These are phyloP conservation scores for Trichophaea hybrida DNA, from an alignment of 2,329 filamentous ascomycete genomes.

Conservation along the genomic window DNA sequence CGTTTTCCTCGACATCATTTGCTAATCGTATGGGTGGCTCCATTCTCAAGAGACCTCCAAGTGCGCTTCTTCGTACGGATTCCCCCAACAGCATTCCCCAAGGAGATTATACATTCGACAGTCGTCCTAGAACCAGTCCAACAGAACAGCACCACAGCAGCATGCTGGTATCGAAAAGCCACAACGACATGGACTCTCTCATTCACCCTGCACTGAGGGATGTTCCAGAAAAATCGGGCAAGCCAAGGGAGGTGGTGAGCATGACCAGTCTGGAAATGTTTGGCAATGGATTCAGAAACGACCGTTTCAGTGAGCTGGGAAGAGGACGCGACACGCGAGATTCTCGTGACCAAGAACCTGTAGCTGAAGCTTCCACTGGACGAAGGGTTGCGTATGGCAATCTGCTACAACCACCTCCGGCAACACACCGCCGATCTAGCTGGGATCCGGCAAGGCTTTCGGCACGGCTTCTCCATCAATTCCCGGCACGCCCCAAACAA, in stretches of 20 bases:
- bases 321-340: neutral
- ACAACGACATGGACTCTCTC: slow-evolving; percentile 11
- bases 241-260: slow-evolving; percentile 10
- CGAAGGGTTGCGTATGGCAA: too few species aligned
- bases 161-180: neutral
- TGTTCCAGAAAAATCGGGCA: neutral
- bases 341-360: too few species aligned
- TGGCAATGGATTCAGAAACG: slow-evolving; percentile 11
- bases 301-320: neutral
- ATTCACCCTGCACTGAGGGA: slow-evolving; percentile 16
- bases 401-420: neutral
- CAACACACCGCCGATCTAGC: neutral
- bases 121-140: neutral
- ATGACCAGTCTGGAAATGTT: slow-evolving; percentile 16
- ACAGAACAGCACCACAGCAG: neutral
- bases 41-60: neutral
- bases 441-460: neutral
- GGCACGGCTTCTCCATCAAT: neutral
- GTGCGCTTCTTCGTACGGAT: neutral
- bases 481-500: slow-evolving; percentile 10
- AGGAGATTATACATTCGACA: slow-evolving; percentile 1
- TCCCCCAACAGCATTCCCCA: slow-evolving; percentile 2
- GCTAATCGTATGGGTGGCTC: neutral
- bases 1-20: neutral
- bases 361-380: too few species aligned